Percentiles rank a stretch among this genome's conserved stretches.
These are phyloP conservation scores for Aspergillus ellipticus DNA, from an alignment of 495 filamentous ascomycete genomes.

Conservation along the genomic window DNA sequence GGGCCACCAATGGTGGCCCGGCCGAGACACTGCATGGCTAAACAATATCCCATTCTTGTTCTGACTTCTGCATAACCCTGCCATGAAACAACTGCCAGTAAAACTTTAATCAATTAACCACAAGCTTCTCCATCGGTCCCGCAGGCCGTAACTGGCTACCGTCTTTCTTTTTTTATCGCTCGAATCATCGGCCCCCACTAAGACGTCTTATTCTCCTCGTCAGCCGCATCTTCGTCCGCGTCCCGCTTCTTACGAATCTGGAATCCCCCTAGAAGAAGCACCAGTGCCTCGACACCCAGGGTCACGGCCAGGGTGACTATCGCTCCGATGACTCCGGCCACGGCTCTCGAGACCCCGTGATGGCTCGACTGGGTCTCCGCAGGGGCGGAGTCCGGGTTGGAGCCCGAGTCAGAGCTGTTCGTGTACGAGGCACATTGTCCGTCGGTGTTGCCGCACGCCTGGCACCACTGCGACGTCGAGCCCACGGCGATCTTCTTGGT, in stretches of 20 bases:
- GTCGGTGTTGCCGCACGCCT: conserved; percentile 41
- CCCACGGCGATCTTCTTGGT: conserved; percentile 42
- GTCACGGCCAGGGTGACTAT: conserved; percentile 57
- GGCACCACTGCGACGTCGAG: conserved; percentile 41
- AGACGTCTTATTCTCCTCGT: conserved; percentile 12
- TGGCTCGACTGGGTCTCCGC: conserved; percentile 13
- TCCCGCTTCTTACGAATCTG: conserved; percentile 38
- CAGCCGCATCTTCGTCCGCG: conserved; percentile 7
- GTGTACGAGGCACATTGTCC: conserved; percentile 30
- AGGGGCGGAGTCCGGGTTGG: conserved; percentile 9
- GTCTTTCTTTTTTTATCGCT: too few relatives aligned
- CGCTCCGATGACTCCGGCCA: conserved; percentile 60
- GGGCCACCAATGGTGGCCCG: too few relatives aligned
- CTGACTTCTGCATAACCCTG: too few relatives aligned
- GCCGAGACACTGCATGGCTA: too few relatives aligned
- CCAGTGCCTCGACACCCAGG: conserved; percentile 41
- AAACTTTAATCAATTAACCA: too few relatives aligned
- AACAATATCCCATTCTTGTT: too few relatives aligned
- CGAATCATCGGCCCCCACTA: background rate
- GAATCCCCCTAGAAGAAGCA: conserved; percentile 41
- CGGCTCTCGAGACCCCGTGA: conserved; percentile 32
- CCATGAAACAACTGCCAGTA: too few relatives aligned
- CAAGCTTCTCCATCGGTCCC: too few relatives aligned
- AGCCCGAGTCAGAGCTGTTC: conserved; percentile 6
- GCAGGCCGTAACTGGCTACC: too few relatives aligned